Percentiles rank a stretch among this genome's conserved stretches.
These are phyloP conservation scores for Botryotinia convoluta DNA, from an alignment of 2,329 filamentous ascomycete genomes.

Conservation along the genomic window DNA sequence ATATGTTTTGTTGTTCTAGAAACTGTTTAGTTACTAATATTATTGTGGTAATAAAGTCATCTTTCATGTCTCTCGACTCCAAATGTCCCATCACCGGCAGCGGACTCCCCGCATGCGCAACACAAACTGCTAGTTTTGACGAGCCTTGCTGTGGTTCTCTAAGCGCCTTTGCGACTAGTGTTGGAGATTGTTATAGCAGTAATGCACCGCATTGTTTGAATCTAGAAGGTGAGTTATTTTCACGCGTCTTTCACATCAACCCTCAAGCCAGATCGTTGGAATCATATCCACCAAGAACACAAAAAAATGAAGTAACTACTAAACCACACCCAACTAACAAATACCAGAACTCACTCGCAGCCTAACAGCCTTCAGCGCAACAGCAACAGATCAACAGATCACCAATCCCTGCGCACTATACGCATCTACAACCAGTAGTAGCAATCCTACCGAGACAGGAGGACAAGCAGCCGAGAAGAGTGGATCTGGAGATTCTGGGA, in stretches of 20 bases:
- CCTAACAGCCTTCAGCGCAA: slow-evolving; percentile 12
- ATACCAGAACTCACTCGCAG: slow-evolving; percentile 1
- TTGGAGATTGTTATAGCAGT: slow-evolving; percentile 4
- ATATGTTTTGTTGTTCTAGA: too few relatives aligned
- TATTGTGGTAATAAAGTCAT: neutral
- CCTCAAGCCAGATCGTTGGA: neutral
- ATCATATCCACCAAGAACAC: neutral
- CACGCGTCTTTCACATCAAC: too few relatives aligned
- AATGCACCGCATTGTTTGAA: slow-evolving; percentile 16
- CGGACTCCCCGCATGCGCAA: slow-evolving; percentile 9
- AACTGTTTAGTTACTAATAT: neutral
- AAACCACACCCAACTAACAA: neutral
- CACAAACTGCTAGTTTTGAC: slow-evolving; percentile 2
- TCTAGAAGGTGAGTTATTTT: neutral
- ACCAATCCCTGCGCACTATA: slow-evolving; percentile 17
- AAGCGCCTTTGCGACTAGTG: neutral
- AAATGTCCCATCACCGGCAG: slow-evolving; percentile 12
- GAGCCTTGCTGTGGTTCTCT: neutral
- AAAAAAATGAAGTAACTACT: too few relatives aligned
- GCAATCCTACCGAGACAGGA: neutral
- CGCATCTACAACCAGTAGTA: neutral
- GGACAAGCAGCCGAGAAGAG: neutral
- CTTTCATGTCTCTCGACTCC: slow-evolving; percentile 17
- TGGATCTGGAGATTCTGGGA: neutral
- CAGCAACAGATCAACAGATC: neutral